Evolutionary conservation across 2,329 filamentous ascomycete genomes (phyloP).

Genomic region (Trichoderma lentiforme): DNA sequence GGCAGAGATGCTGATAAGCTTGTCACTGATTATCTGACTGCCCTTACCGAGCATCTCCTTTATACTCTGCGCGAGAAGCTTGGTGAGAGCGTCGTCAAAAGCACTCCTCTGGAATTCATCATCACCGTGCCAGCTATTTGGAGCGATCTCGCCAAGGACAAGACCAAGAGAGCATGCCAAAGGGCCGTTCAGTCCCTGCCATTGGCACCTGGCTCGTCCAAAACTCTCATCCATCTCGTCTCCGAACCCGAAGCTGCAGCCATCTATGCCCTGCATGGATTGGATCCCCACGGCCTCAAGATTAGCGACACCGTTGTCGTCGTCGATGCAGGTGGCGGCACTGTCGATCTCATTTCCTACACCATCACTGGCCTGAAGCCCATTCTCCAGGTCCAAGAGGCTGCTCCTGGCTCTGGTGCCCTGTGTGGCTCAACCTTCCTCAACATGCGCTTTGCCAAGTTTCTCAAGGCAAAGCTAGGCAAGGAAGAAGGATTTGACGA

Average conservation of each 20-base stretch:
- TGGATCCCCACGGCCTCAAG: conserved; percentile 38
- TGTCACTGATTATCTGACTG: conserved; percentile 46
- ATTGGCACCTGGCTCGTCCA: conserved; percentile 16
- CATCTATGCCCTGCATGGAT: conserved; percentile 42
- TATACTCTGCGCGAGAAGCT: conserved; percentile 42
- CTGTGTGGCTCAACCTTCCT: conserved; percentile 47
- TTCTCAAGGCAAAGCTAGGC: conserved; percentile 39
- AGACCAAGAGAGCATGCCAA: conserved; percentile 44
- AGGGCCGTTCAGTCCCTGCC: conserved; percentile 32
- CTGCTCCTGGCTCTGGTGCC: conserved; percentile 43
- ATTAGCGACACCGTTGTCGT: conserved; percentile 47
- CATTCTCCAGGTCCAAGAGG: conserved; percentile 43
- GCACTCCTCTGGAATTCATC: conserved; percentile 46
- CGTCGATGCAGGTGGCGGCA: conserved; percentile 52
- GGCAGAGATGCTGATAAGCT: conserved; percentile 38
- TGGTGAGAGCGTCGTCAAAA: conserved; percentile 39
- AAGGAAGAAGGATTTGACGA: conserved; percentile 39
- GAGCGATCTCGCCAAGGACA: conserved; percentile 50
- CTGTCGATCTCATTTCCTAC: conserved; percentile 51
- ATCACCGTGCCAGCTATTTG: conserved; percentile 56
- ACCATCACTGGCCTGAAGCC: conserved; percentile 43
- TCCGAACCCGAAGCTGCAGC: conserved; percentile 51
- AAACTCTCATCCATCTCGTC: conserved; percentile 39
- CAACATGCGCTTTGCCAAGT: conserved; percentile 43
- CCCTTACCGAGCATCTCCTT: conserved; percentile 43